These are phyloP conservation scores for Hydrangea macrophylla DNA, from an alignment of 148 eudicot genomes.

Conservation along the genomic window DNA sequence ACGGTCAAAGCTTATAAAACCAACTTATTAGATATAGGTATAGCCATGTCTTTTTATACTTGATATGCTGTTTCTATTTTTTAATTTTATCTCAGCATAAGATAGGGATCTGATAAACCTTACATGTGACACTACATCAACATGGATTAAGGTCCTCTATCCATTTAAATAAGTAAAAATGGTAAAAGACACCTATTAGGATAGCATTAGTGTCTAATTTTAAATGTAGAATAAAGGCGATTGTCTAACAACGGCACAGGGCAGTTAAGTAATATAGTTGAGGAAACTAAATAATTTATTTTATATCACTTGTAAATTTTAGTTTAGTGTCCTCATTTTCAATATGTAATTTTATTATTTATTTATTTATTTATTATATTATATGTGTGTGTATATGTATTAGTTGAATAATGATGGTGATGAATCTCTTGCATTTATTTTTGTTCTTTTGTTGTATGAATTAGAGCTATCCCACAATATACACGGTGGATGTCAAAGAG, in stretches of 20 bases:
- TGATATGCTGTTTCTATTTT: too few relatives aligned
- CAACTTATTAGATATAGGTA: background rate
- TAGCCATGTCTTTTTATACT: background rate
- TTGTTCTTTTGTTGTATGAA: conserved; percentile 19
- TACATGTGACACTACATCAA: background rate
- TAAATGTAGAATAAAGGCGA: too few relatives aligned
- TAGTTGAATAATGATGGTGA: background rate
- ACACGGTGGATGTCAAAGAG: conserved; percentile 69
- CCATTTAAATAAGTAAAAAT: background rate
- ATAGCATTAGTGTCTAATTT: too few relatives aligned
- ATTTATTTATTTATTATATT: too few relatives aligned
- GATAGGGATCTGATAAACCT: background rate
- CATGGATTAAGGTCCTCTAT: background rate
- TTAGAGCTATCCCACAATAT: conserved; percentile 90
- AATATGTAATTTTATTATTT: too few relatives aligned
- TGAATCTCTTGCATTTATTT: conserved; percentile 17
- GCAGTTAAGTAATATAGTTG: too few relatives aligned
- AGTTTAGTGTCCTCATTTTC: too few relatives aligned
- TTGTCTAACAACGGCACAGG: too few relatives aligned
- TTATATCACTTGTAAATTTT: too few relatives aligned
- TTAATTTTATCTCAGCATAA: background rate
- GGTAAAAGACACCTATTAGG: background rate
- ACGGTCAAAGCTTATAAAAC: background rate
- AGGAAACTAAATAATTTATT: too few relatives aligned
- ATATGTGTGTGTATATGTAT: background rate